Percentiles rank a stretch among this genome's conserved stretches.
phyloP scores from a whole-genome alignment of 345 rosid genomes.

The Firmiana major region DNA sequence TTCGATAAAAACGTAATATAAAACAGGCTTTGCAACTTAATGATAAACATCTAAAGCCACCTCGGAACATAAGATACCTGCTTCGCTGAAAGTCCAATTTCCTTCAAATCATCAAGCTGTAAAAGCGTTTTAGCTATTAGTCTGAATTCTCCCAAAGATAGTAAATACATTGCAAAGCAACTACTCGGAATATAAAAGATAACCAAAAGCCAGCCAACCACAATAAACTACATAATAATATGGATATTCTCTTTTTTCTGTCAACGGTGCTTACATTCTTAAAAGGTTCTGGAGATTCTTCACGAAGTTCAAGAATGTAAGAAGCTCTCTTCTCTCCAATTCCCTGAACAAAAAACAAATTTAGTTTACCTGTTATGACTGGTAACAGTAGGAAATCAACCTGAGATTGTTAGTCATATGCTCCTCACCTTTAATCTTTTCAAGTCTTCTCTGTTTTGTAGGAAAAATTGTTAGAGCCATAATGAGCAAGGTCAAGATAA shows the following conservation, averaged over 20 bases:
- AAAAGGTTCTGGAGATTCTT: constrained; percentile 61
- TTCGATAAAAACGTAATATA: neutral
- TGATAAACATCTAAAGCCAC: neutral
- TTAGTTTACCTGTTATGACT: neutral
- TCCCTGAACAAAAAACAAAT: constrained; percentile 41
- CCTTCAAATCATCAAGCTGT: constrained; percentile 68
- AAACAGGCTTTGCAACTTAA: neutral
- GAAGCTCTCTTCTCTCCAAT: constrained; percentile 80
- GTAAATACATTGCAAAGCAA: neutral
- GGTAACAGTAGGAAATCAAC: neutral
- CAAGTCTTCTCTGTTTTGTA: constrained; percentile 54
- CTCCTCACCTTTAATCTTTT: constrained; percentile 68
- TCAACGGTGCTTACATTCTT: constrained; percentile 42
- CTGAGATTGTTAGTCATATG: neutral
- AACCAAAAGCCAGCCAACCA: no score
- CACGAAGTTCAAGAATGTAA: constrained; percentile 57
- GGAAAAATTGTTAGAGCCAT: neutral
- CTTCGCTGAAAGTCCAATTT: constrained; percentile 67
- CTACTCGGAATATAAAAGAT: neutral
- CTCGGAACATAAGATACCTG: constrained; percentile 38
- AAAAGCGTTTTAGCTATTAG: neutral
- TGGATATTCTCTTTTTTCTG: neutral
- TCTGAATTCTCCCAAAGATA: neutral
- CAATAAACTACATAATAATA: neutral
- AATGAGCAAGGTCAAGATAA: neutral